Conservation (phyloP, 2,329 filamentous ascomycete species). For the Tolypocladium amazonense region DNA sequence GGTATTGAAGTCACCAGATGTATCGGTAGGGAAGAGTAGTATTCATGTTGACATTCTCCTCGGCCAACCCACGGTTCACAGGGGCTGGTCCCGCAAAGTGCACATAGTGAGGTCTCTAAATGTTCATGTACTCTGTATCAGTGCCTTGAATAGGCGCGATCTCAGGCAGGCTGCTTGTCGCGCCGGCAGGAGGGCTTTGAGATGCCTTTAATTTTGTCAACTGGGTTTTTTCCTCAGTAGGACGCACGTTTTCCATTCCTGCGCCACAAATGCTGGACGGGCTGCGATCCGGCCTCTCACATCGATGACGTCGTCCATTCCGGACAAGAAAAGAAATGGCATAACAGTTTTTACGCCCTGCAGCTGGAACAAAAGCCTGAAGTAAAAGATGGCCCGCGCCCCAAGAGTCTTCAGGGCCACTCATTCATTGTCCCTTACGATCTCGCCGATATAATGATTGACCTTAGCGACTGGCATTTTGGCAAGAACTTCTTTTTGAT, state of each 20-base stretch:
- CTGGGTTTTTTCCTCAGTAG: not conserved
- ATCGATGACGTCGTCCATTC: not conserved
- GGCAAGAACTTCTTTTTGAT: not conserved
- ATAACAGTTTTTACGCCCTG: no score
- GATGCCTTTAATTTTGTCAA: no score
- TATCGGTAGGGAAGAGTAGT: not conserved
- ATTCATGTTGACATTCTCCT: not conserved
- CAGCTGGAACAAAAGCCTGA: no score
- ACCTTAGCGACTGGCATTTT: not conserved
- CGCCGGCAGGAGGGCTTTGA: no score
- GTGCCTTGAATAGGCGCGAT: no score
- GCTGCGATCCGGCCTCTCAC: not conserved
- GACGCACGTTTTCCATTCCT: not conserved
- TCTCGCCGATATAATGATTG: not conserved
- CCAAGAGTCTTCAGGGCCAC: no score
- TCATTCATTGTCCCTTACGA: not conserved
- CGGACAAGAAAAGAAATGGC: not conserved
- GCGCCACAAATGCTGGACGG: not conserved
- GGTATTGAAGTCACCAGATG: not conserved
- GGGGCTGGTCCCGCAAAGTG: no score
- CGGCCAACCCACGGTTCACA: no score
- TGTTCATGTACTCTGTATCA: no score
- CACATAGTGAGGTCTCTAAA: no score
- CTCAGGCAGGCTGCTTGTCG: no score
- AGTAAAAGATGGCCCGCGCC: no score